These are phyloP conservation scores for Teratosphaeria pseudoeucalypti DNA, from an alignment of 2,329 filamentous ascomycete genomes.

Conservation along the genomic window DNA sequence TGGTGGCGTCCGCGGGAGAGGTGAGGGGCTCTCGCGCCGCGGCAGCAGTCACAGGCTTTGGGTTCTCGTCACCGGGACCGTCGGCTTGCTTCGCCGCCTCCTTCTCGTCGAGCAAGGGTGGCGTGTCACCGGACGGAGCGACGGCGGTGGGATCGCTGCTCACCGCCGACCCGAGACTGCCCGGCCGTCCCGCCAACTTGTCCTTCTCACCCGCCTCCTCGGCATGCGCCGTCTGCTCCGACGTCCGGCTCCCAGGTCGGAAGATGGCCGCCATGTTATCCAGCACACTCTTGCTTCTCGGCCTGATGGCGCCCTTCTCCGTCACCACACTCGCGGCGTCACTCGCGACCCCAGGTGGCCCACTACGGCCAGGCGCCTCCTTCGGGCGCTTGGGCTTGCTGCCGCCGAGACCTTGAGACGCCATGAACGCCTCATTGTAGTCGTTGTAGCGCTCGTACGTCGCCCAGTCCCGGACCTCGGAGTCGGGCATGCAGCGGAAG, in stretches of 20 bases:
- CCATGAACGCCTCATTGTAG: constrained; percentile 68
- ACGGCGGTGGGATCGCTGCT: constrained; percentile 21
- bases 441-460: constrained; percentile 77
- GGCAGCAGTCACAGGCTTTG: not conserved
- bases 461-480: constrained; percentile 83
- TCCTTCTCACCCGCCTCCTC: constrained; percentile 12
- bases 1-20: constrained; percentile 14
- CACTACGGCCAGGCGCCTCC: constrained; percentile 38
- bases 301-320: not conserved
- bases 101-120: constrained; percentile 19
- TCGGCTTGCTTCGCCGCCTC: constrained; percentile 11
- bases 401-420: constrained; percentile 46
- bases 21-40: constrained; percentile 9
- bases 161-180: constrained; percentile 12
- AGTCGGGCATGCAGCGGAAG: constrained; percentile 95
- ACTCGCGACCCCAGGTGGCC: constrained; percentile 35
- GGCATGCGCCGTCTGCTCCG: constrained; percentile 9
- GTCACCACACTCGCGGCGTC: constrained; percentile 7
- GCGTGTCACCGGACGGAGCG: constrained; percentile 15
- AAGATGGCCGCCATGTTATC: constrained; percentile 24
- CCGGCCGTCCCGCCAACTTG: constrained; percentile 10
- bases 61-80: constrained; percentile 23
- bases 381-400: constrained; percentile 42
- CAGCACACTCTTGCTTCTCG: constrained; percentile 15
- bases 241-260: constrained; percentile 21